Conservation (phyloP, 2,329 filamentous ascomycete species). For the Penicillium brevicompactum region DNA sequence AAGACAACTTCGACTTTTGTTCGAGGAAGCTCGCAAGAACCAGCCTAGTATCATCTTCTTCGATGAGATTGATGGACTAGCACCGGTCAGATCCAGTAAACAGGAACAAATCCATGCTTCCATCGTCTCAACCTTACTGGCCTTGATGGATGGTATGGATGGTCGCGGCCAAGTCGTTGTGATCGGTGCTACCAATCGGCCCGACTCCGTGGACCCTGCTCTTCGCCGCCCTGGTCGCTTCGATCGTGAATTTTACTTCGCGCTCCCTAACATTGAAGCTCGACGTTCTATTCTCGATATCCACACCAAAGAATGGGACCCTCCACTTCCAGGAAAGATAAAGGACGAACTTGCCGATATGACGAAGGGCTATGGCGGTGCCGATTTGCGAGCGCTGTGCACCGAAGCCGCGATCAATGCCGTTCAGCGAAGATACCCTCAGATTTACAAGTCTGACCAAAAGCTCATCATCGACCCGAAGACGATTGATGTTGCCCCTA, state of each 20-base stretch:
- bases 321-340: conserved; percentile 71
- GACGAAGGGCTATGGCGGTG: conserved; percentile 96
- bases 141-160: conserved; percentile 97
- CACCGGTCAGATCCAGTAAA: conserved; percentile 94
- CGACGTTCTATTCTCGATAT: conserved; percentile 90
- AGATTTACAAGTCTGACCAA: conserved; percentile 88
- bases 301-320: conserved; percentile 91
- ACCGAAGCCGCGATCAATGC: conserved; percentile 95
- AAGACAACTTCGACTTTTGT: conserved; percentile 86
- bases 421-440: conserved; percentile 91
- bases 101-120: conserved; percentile 99
- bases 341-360: conserved; percentile 79
- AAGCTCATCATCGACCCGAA: conserved; percentile 86
- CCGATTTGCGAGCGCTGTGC: conserved; percentile 88
- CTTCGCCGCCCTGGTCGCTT: conserved; percentile 91
- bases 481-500: conserved; percentile 82
- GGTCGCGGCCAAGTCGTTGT: conserved; percentile 98
- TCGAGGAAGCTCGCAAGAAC: conserved; percentile 92
- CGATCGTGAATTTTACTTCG: conserved; percentile 97
- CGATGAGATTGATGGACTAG: conserved; percentile 93
- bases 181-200: conserved; percentile 96
- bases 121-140: conserved; percentile 91
- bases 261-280: conserved; percentile 77
- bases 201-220: conserved; percentile 96
- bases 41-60: conserved; percentile 99